These are phyloP conservation scores for Juglanconis juglandina DNA, from an alignment of 2,329 filamentous ascomycete genomes.

Conservation along the genomic window DNA sequence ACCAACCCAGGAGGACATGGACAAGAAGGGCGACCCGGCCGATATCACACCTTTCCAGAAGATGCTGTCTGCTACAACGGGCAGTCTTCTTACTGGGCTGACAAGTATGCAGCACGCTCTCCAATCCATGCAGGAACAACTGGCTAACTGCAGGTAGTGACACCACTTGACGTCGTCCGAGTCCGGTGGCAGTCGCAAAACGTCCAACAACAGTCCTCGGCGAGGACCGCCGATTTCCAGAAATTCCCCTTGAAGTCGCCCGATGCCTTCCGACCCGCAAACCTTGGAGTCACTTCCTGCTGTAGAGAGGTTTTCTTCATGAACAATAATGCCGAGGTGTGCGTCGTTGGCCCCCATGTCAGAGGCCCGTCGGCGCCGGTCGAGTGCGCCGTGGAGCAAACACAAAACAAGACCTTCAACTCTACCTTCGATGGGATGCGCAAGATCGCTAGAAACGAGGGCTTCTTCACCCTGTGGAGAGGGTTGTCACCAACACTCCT, in stretches of 20 bases:
- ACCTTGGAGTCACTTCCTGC: conserved; percentile 88
- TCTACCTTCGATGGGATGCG: conserved; percentile 88
- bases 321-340: conserved; percentile 77
- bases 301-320: conserved; percentile 97
- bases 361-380: conserved; percentile 39
- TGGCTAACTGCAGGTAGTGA: conserved; percentile 55
- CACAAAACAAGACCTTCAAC: conserved; percentile 76
- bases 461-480: conserved; percentile 80
- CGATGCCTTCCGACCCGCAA: conserved; percentile 68
- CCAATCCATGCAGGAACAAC: neutral
- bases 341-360: conserved; percentile 65
- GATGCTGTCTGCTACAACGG: conserved; percentile 90
- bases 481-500: conserved; percentile 89
- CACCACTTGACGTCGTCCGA: conserved; percentile 92
- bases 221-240: conserved; percentile 51
- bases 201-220: conserved; percentile 34
- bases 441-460: conserved; percentile 95
- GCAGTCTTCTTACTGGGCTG: conserved; percentile 84
- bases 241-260: conserved; percentile 55
- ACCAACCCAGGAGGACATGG: conserved; percentile 32
- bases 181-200: conserved; percentile 88
- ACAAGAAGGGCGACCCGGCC: neutral
- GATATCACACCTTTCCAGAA: conserved; percentile 82
- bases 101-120: conserved; percentile 58
- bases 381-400: conserved; percentile 81